Conservation (phyloP, 257 asterid genomes). For the Forsythia viridissima region DNA sequence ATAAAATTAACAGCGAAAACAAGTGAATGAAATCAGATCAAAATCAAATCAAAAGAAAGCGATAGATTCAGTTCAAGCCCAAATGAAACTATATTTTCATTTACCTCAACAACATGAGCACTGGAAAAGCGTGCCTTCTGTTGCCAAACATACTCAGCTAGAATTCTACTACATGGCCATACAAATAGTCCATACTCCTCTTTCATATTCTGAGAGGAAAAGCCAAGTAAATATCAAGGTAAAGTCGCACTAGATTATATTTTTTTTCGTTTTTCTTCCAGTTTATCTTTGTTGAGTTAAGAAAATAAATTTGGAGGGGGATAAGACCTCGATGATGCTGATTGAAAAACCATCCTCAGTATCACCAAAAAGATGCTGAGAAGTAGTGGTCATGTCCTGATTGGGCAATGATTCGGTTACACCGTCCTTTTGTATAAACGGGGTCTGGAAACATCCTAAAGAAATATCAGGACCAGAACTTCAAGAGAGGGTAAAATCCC, state of each 20-base stretch:
- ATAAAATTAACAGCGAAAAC: constrained; percentile 1
- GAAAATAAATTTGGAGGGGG: neutral
- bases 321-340: constrained; percentile 61
- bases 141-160: constrained; percentile 97
- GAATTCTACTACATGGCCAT: constrained; percentile 88
- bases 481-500: constrained; percentile 22
- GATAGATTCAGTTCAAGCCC: neutral
- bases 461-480: constrained; percentile 13
- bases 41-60: neutral
- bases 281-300: neutral
- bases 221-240: constrained; percentile 12
- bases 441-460: constrained; percentile 24
- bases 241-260: neutral
- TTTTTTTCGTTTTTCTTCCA: neutral
- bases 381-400: constrained; percentile 55
- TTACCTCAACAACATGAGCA: constrained; percentile 79
- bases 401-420: constrained; percentile 23
- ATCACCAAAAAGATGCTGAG: constrained; percentile 59
- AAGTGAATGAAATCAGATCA: neutral
- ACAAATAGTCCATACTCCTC: constrained; percentile 93
- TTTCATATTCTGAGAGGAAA: constrained; percentile 67
- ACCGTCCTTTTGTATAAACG: constrained; percentile 20
- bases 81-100: neutral
- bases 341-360: constrained; percentile 52
- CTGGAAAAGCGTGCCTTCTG: constrained; percentile 68